Evolutionary conservation across 2,329 filamentous ascomycete genomes (phyloP), one percentile per base, ranked within the genome.

Genomic region (Claviceps digitariae): DNA sequence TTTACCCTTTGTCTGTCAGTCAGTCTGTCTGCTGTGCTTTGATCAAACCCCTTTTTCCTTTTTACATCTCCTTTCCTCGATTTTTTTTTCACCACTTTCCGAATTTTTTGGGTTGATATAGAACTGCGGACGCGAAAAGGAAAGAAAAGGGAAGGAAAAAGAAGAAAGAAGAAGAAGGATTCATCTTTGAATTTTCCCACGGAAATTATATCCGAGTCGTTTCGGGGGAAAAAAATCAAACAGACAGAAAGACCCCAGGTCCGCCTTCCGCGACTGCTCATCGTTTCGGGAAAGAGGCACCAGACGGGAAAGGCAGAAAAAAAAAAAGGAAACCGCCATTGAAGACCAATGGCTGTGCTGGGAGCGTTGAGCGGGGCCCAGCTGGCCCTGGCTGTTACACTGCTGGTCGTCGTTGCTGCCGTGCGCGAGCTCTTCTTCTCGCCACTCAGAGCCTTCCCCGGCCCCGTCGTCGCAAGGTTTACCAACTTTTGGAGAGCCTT

Each of bases 401-500:
- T 56, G 29, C 45, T 54, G 20, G 15, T 54, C 43, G 17, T 51
- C 29, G n/a, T 20, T 15, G 48, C 9, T 8, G n/a, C 23, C 12
- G 31, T 52, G 13, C 50, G 54, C 36, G 48, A 52, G 23, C 7
- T 45, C 27, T 51, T 48, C 27, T 51, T 57, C 48, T 58, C 56
- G 13, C 57, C 57, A 21, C 55, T 59, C 29, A 48, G 52, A 20
- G 44, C 43, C 1, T 56, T 59, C 29, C 53, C 51, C 1, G 58
- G 58, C 5, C 58, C 58, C 1, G 52, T 54, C 12, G 41, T 54
- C 3, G 50, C 58, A 20, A 54, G 51, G 17, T 51, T 57, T 34
- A 59, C 55, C n/a, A 52, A 59, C 40, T 23, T 41, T 5, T 59
- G 52, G 43, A 50, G 58, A 27, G 52, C 57, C 3, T 55, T 50